Evolutionary conservation across 2,329 filamentous ascomycete genomes (phyloP).

Genomic region (Blumeria hordei): DNA sequence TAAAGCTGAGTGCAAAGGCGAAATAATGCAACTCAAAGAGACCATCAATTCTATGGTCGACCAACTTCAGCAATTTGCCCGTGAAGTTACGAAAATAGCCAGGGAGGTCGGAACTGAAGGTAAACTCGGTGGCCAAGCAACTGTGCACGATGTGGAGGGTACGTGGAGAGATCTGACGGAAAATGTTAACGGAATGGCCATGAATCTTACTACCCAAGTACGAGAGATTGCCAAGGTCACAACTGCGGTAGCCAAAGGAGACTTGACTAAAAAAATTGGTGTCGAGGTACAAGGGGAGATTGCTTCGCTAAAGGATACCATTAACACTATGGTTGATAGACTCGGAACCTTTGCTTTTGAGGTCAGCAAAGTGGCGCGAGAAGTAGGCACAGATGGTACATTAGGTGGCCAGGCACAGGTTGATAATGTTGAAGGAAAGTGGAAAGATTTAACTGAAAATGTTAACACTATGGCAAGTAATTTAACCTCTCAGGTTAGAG

Average conservation of each 20-base stretch:
- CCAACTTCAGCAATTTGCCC: slow-evolving; percentile 85
- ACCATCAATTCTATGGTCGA: slow-evolving; percentile 99
- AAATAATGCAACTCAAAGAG: slow-evolving; percentile 83
- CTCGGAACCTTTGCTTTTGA: slow-evolving; percentile 89
- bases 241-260: slow-evolving; percentile 79
- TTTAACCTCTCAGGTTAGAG: slow-evolving; percentile 51
- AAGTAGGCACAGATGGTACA: slow-evolving; percentile 89
- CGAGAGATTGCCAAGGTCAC: slow-evolving; percentile 94
- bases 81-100: slow-evolving; percentile 89
- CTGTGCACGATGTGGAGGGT: slow-evolving; percentile 85
- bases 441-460: slow-evolving; percentile 88
- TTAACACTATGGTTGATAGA: slow-evolving; percentile 97
- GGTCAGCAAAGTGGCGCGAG: slow-evolving; percentile 82
- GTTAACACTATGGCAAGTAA: slow-evolving; percentile 57
- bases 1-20: slow-evolving; percentile 73
- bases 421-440: slow-evolving; percentile 88
- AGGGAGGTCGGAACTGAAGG: slow-evolving; percentile 93
- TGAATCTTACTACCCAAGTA: slow-evolving; percentile 93
- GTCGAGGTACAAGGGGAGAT: slow-evolving; percentile 90
- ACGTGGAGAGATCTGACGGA: slow-evolving; percentile 93
- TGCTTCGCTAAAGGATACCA: slow-evolving; percentile 81
- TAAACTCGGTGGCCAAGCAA: slow-evolving; percentile 78
- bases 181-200: slow-evolving; percentile 95
- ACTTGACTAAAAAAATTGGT: slow-evolving; percentile 87
- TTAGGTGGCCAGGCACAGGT: slow-evolving; percentile 84